A percentile compares a stretch with the other conserved stretches of the same genome.
Conservation (phyloP, 805 yeast genomes). For the Barnettozyma populi region DNA sequence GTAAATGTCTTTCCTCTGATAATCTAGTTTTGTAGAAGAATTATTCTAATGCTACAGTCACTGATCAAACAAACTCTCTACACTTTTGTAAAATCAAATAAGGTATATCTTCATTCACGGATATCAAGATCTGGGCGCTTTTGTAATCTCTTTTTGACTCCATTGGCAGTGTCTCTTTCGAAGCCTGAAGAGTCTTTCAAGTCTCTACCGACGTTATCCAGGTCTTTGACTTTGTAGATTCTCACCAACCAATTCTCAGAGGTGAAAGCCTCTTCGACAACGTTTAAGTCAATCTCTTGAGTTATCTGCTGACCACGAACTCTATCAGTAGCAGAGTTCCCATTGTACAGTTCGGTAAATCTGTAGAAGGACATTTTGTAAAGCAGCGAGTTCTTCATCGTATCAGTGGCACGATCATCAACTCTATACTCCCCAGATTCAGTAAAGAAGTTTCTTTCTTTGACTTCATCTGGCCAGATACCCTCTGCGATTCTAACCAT, state of each 20-base stretch:
- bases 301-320: conserved; percentile 82
- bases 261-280: conserved; percentile 91
- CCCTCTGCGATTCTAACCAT: conserved; percentile 99
- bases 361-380: conserved; percentile 92
- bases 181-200: conserved; percentile 51
- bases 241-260: conserved; percentile 96
- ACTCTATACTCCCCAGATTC: conserved; percentile 83
- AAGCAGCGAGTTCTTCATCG: conserved; percentile 88
- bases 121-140: conserved; percentile 53
- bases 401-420: conserved; percentile 71
- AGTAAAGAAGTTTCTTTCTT: conserved; percentile 80
- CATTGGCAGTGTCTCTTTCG: conserved; percentile 34
- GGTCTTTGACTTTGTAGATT: conserved; percentile 84
- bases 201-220: conserved; percentile 82
- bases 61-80: neutral
- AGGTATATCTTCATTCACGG: conserved; percentile 16
- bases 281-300: conserved; percentile 53
- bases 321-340: conserved; percentile 65
- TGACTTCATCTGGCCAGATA: conserved; percentile 98
- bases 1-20: neutral
- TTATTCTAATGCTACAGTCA: no score
- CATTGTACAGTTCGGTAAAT: conserved; percentile 65
- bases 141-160: conserved; percentile 34
- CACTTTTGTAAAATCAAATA: neutral
- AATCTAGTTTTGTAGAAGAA: neutral